Conservation (phyloP, 371 early-diverging fungal species). For the Batkoa obscura region DNA sequence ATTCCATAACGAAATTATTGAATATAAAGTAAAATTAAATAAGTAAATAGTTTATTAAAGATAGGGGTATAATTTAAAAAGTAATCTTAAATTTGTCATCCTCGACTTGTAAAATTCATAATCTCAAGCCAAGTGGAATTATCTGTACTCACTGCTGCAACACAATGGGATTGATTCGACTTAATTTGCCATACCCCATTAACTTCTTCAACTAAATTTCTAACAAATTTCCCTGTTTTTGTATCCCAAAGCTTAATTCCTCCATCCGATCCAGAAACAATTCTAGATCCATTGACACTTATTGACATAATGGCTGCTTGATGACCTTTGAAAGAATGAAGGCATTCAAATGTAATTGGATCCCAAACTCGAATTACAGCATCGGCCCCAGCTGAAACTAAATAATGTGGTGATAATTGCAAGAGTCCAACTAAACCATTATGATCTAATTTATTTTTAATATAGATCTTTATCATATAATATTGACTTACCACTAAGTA, state of each 20-base stretch:
- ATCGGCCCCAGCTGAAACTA: conserved; percentile 95
- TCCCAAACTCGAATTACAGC: conserved; percentile 89
- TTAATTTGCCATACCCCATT: conserved; percentile 84
- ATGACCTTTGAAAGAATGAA: conserved; percentile 45
- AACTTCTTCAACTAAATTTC: conserved; percentile 52
- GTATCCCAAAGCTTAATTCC: conserved; percentile 90
- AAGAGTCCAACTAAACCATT: conserved; percentile 81
- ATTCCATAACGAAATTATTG: too few relatives aligned
- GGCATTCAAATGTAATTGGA: conserved; percentile 43
- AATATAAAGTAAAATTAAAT: too few relatives aligned
- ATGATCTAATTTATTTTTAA: conserved; percentile 43
- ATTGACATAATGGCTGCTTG: conserved; percentile 84
- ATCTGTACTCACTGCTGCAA: conserved; percentile 62
- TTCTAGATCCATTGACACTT: conserved; percentile 73
- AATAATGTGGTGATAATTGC: conserved; percentile 51
- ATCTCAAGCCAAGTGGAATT: conserved; percentile 27
- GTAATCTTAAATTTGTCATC: too few relatives aligned
- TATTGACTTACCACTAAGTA: conserved; percentile 36
- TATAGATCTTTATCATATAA: not conserved
- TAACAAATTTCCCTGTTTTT: conserved; percentile 44
- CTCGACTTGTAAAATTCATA: conserved; percentile 16
- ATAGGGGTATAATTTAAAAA: not conserved
- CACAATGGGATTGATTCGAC: conserved; percentile 68
- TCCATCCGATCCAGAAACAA: conserved; percentile 86
- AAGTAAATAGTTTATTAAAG: too few relatives aligned